Conservation (phyloP, 257 asterid genomes). For the Solanum gandarillasii region DNA sequence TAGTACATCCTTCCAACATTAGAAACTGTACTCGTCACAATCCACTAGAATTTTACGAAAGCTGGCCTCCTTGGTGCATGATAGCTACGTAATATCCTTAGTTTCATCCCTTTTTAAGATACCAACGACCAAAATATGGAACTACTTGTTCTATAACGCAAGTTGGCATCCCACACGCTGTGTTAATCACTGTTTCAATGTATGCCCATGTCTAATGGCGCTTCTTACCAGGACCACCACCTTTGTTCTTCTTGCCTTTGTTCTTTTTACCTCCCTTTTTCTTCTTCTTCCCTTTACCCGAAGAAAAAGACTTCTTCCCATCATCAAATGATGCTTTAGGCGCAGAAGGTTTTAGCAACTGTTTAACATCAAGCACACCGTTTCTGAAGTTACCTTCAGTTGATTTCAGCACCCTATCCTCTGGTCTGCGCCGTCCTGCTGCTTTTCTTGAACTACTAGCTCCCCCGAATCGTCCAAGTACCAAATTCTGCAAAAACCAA, state of each 20-base stretch:
- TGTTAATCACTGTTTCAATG: neutral
- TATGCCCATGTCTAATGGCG: constrained; percentile 21
- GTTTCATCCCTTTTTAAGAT: neutral
- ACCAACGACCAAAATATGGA: neutral
- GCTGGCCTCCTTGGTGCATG: neutral
- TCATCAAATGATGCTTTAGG: constrained; percentile 23
- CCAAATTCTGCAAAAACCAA: constrained; percentile 27
- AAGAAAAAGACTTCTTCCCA: neutral
- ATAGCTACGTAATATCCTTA: neutral
- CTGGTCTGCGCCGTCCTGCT: constrained; percentile 43
- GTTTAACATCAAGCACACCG: constrained; percentile 75
- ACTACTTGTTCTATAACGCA: neutral
- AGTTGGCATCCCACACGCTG: neutral
- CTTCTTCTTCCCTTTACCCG: constrained; percentile 43
- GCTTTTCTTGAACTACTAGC: constrained; percentile 26
- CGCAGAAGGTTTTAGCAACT: constrained; percentile 37
- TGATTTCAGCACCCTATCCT: constrained; percentile 57
- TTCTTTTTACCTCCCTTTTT: constrained; percentile 48
- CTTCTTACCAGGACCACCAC: constrained; percentile 42
- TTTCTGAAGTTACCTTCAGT: constrained; percentile 65
- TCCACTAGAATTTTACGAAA: neutral
- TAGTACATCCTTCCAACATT: neutral
- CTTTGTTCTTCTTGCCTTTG: constrained; percentile 33
- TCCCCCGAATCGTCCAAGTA: constrained; percentile 58
- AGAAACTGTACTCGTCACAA: neutral